phyloP scores from a whole-genome alignment of 805 yeast species.

The Dipodascopsis uninucleata region DNA sequence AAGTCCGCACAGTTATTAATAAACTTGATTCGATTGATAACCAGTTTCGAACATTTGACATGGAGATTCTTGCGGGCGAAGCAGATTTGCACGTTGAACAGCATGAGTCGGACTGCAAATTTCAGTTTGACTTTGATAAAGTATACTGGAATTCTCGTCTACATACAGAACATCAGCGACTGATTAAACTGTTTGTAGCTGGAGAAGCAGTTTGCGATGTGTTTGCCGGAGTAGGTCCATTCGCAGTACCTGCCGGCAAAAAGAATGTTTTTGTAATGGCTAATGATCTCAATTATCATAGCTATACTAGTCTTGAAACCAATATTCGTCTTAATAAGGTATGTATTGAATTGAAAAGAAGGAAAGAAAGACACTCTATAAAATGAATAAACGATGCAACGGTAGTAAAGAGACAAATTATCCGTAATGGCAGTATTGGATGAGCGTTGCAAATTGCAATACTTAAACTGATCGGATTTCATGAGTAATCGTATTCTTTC shows the following conservation, averaged over 20 bases:
- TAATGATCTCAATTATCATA: conserved; percentile 88
- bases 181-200: conserved; percentile 55
- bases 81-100: conserved; percentile 65
- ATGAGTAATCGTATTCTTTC: conserved; percentile 9
- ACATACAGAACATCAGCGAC: conserved; percentile 86
- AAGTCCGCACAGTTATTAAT: conserved; percentile 84
- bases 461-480: conserved; percentile 11
- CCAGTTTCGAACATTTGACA: conserved; percentile 82
- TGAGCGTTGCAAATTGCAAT: no score
- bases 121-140: conserved; percentile 82
- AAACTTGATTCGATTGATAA: conserved; percentile 84
- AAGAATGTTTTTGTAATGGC: conserved; percentile 77
- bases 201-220: conserved; percentile 88
- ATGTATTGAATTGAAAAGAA: no score
- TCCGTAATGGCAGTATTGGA: neutral
- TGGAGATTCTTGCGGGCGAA: conserved; percentile 91
- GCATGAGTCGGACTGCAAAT: conserved; percentile 78
- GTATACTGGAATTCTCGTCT: conserved; percentile 97
- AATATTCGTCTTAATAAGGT: conserved; percentile 68
- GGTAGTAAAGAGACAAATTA: no score
- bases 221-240: conserved; percentile 98
- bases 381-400: neutral
- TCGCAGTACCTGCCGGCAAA: conserved; percentile 93
- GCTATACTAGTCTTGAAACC: conserved; percentile 62
- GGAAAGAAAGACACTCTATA: no score